Percentiles rank a stretch among this genome's conserved stretches.
Conservation (phyloP, 2,329 filamentous ascomycete species). For the Fusarium kyushuense region DNA sequence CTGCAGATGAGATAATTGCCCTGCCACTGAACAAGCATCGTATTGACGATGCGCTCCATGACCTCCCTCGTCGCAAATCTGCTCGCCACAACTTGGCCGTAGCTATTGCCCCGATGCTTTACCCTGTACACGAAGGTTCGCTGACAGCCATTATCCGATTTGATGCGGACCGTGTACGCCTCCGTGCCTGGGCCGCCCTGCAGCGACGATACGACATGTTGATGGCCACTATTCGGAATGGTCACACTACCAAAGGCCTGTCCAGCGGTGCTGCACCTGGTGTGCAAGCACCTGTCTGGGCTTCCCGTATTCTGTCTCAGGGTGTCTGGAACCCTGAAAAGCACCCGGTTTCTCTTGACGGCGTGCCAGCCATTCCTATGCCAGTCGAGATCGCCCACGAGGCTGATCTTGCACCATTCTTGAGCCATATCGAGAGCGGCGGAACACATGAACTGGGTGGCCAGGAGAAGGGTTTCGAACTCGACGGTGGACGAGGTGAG, state of each 20-base stretch:
- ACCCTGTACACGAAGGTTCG: slow-evolving; percentile 52
- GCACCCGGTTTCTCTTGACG: slow-evolving; percentile 50
- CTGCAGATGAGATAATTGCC: slow-evolving; percentile 53
- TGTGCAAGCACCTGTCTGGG: slow-evolving; percentile 51
- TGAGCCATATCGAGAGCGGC: slow-evolving; percentile 49
- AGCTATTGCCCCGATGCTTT: slow-evolving; percentile 51
- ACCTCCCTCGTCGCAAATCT: slow-evolving; percentile 54
- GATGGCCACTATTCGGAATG: slow-evolving; percentile 50
- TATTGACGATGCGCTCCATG: slow-evolving; percentile 49
- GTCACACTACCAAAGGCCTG: slow-evolving; percentile 46
- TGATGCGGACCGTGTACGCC: slow-evolving; percentile 53
- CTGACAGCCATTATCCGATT: slow-evolving; percentile 55
- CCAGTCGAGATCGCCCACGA: slow-evolving; percentile 50
- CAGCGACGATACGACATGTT: slow-evolving; percentile 54
- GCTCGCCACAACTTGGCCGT: slow-evolving; percentile 49
- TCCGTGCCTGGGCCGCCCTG: slow-evolving; percentile 53
- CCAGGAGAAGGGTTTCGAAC: slow-evolving; percentile 44
- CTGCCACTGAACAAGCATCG: slow-evolving; percentile 50
- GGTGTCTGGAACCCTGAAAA: slow-evolving; percentile 52
- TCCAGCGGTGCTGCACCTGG: slow-evolving; percentile 50
- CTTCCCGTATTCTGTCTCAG: slow-evolving; percentile 51
- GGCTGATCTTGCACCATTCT: slow-evolving; percentile 52
- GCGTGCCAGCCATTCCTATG: slow-evolving; percentile 52
- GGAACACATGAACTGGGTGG: slow-evolving; percentile 49
- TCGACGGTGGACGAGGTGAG: slow-evolving; percentile 54